Evolutionary conservation across 768 basidiomycete genomes (phyloP), one percentile per base, ranked within the genome.

Genomic region (Pleurotus citrinopileatus): DNA sequence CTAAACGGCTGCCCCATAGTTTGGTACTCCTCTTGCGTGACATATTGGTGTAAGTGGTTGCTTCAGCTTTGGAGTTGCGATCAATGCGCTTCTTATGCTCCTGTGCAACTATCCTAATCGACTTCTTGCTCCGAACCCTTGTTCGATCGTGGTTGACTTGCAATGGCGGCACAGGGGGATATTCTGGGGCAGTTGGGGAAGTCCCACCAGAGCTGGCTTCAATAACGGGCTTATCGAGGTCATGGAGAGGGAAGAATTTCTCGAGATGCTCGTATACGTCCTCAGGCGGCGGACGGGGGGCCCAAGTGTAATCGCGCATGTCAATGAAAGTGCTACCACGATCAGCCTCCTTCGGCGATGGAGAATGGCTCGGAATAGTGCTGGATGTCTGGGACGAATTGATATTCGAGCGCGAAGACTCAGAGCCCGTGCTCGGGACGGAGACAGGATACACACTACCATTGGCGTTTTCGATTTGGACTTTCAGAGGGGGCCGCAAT

Each of bases 231-330:
- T 94, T 90, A 68, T 98, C 97, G 44, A 98, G 82, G 63, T 98
- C 94, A 65, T 97, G 91, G 59, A 89, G 87, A 0, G 96, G 95
- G 79, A 99, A 99, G 75, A 92, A 98, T 57, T 89, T 86, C 61
- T 98, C 92, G 6, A 99, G 78, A 53, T 90, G 85, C 38, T 98
- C 89, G 65, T 94, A 93, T 40, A 99, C 89, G 60, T 91, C 89
- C 70, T 98, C 97, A 0, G 94, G 85, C 42, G 86, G 83, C 25
- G 95, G 95, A 61, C 94, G 90, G 56, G 87, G 84, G 32, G 91
- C 89, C 94, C 93, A 97, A 19, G 88, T 87, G 53, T 80, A 78
- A 60, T 84, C 86, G 57, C 79, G 74, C 48, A 73, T 75, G 57
- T 80, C 77, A 12, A 79, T 82, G 59, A 91, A 89, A 3, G 84